Evolutionary conservation across 495 filamentous ascomycete species (phyloP).

Genomic region (Podospora appendiculata): DNA sequence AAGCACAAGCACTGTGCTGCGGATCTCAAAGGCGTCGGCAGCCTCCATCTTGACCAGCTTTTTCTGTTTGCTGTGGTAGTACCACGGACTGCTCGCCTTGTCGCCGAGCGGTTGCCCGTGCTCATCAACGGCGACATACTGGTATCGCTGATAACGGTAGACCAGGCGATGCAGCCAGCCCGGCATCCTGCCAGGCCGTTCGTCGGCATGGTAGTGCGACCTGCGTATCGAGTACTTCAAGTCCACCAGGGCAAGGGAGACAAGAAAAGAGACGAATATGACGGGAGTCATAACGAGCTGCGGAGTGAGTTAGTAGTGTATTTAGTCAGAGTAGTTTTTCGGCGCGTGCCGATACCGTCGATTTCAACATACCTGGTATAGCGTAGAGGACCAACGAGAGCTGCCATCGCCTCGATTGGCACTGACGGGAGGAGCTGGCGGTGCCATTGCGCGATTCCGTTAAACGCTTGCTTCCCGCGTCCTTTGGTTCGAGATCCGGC

Average conservation of each 20-base stretch:
- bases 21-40: slow-evolving; percentile 42
- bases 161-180: slow-evolving; percentile 32
- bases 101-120: neutral
- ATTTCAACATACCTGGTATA: slow-evolving; percentile 25
- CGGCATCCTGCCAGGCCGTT: slow-evolving; percentile 17
- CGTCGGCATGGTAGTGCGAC: slow-evolving; percentile 28
- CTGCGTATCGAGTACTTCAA: slow-evolving; percentile 30
- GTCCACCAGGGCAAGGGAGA: slow-evolving; percentile 45
- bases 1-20: slow-evolving; percentile 28
- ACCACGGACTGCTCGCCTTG: slow-evolving; percentile 15
- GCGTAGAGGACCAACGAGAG: slow-evolving; percentile 13
- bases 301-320: neutral
- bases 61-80: slow-evolving; percentile 44
- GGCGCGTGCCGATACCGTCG: neutral
- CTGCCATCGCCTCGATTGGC: slow-evolving; percentile 15
- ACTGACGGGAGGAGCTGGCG: slow-evolving; percentile 9
- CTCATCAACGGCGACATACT: slow-evolving; percentile 14
- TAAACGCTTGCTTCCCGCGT: no score
- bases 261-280: slow-evolving; percentile 42
- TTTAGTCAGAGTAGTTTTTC: no score
- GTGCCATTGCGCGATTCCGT: slow-evolving; percentile 1
- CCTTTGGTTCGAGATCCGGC: no score
- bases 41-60: slow-evolving; percentile 44
- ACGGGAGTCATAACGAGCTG: slow-evolving; percentile 42
- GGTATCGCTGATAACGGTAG: slow-evolving; percentile 25